Evolutionary conservation across 495 filamentous ascomycete species (phyloP), one percentile per base, ranked within the genome.

Genomic region (Xylaria intraflava): DNA sequence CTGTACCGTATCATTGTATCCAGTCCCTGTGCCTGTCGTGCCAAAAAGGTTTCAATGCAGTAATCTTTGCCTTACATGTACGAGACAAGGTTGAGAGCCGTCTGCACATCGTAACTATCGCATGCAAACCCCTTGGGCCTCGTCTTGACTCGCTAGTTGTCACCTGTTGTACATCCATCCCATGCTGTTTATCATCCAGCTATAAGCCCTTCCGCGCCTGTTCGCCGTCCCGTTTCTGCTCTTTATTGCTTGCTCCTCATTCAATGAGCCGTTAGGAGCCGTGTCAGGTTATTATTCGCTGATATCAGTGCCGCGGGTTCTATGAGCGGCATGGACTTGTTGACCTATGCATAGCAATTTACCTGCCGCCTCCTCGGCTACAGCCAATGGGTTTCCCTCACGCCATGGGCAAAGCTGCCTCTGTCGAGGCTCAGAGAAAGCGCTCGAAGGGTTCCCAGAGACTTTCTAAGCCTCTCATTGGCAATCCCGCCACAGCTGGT

Each of bases 391-490:
- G 31, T 49, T 44, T 46, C 55, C 22, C 41, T 44, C 58, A 54
- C 48, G 60, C 38, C 24, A 78, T 78, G 75, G 75, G 75, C 45
- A 78, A 77, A 56, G 60, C 69, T 22, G 65, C 72, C 50, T 78
- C 75, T 51, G 48, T 60, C 35, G 72, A 76, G 64, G 63, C 66
- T 46, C 58, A 62, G 36, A 61, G 62, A 66, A 69, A 60, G 56
- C 50, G 61, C 49, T 60, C 57, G 45, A 60, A 59, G 53, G 46
- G 64, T 49, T 60, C 68, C 54, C 73, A 76, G 51, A 76, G 65
- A 62, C 62, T 78, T 46, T 78, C 73, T 31, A 78, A 78, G 60
- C 73, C 75, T 40, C 74, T 67, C 51, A 73, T 65, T 40, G 63
- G 63, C 47, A 71, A 67, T 46, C 69, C 67, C 69, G 60, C 66